Percentiles rank a stretch among this genome's conserved stretches.
Evolutionary conservation across 768 basidiomycete species (phyloP).

Genomic region (Vararia minispora): DNA sequence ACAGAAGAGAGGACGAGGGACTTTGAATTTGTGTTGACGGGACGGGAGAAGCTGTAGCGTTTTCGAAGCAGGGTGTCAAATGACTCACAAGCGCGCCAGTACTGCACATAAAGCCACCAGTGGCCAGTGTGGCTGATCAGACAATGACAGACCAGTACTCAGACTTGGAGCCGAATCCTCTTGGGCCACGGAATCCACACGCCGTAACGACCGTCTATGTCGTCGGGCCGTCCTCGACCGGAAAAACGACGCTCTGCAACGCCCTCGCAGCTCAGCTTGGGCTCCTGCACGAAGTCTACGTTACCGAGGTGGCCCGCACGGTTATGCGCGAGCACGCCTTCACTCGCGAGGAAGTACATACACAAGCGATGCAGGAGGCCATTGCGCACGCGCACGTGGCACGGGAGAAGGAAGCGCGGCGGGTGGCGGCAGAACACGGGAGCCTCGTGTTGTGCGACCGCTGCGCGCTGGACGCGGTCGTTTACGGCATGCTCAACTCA

Average conservation of each 20-base stretch:
- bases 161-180: neutral
- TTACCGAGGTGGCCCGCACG: constrained; percentile 51
- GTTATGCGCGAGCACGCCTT: constrained; percentile 46
- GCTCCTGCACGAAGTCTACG: constrained; percentile 24
- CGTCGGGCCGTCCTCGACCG: constrained; percentile 36
- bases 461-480: constrained; percentile 53
- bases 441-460: constrained; percentile 44
- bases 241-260: constrained; percentile 59
- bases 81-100: neutral
- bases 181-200: neutral
- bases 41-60: too few species aligned
- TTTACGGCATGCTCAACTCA: constrained; percentile 45
- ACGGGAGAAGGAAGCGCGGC: constrained; percentile 25
- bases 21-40: too few species aligned
- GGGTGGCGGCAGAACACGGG: constrained; percentile 5
- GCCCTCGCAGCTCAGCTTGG: constrained; percentile 34
- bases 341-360: constrained; percentile 36
- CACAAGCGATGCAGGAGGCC: constrained; percentile 48
- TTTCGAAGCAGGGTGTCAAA: neutral
- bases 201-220: constrained; percentile 14
- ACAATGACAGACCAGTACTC: neutral
- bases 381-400: constrained; percentile 48
- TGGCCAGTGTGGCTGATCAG: neutral
- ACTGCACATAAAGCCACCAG: neutral
- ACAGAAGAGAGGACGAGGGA: neutral